These are phyloP conservation scores for Xylariaceae sp. DNA, from an alignment of 2,329 filamentous ascomycete genomes.

Conservation along the genomic window DNA sequence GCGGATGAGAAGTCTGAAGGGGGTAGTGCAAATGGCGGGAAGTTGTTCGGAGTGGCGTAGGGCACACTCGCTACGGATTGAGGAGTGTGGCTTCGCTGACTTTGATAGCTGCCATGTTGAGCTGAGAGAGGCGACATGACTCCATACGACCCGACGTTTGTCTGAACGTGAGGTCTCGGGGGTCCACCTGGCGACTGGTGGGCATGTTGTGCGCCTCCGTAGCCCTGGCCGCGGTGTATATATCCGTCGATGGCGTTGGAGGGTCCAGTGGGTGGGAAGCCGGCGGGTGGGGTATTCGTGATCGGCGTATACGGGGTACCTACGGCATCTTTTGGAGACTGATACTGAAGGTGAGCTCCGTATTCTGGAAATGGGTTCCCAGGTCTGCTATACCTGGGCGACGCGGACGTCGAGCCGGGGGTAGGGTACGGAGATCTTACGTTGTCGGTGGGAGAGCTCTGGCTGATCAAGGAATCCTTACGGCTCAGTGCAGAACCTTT, in stretches of 20 bases:
- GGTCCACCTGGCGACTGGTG: constrained; percentile 40
- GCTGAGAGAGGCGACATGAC: constrained; percentile 49
- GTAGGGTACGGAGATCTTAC: constrained; percentile 36
- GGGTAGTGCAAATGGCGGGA: constrained; percentile 59
- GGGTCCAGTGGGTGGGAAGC: constrained; percentile 30
- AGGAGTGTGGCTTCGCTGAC: constrained; percentile 40
- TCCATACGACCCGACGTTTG: constrained; percentile 44
- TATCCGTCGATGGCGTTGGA: constrained; percentile 39
- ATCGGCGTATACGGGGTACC: constrained; percentile 45
- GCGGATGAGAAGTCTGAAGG: constrained; percentile 53
- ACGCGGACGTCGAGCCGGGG: constrained; percentile 39
- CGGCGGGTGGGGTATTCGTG: constrained; percentile 36
- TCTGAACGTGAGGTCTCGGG: constrained; percentile 43
- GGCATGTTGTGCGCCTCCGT: constrained; percentile 27
- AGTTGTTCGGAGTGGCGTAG: constrained; percentile 58
- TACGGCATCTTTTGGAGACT: constrained; percentile 40
- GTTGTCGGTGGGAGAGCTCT: constrained; percentile 40
- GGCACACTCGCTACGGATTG: constrained; percentile 37
- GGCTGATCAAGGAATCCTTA: constrained; percentile 62
- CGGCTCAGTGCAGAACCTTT: constrained; percentile 73
- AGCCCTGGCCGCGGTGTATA: constrained; percentile 37
- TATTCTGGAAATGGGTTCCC: constrained; percentile 37
- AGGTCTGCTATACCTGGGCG: constrained; percentile 44
- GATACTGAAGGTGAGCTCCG: constrained; percentile 38
- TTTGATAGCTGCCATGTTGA: constrained; percentile 43